A percentile compares a stretch with the other conserved stretches of the same genome.
Conservation (phyloP, 345 rosid genomes). For the Eucalyptus erythrocorys region DNA sequence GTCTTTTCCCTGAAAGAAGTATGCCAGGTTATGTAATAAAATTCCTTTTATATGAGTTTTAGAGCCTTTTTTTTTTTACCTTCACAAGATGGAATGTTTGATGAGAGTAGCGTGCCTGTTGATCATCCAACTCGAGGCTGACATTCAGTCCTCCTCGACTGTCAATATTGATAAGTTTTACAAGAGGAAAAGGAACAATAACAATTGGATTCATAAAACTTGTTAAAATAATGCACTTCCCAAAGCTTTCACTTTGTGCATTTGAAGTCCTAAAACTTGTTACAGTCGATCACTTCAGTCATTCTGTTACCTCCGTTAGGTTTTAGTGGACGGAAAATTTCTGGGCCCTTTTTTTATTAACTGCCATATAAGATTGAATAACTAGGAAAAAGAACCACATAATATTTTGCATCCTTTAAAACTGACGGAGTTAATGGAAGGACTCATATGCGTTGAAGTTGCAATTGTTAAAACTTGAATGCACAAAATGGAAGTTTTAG, state of each 20-base stretch:
- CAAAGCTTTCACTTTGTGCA: background rate
- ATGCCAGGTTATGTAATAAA: background rate
- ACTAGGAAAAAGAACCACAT: background rate
- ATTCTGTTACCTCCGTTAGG: background rate
- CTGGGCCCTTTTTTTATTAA: background rate
- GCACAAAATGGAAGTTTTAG: background rate
- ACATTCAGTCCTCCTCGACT: background rate
- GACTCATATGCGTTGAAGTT: background rate
- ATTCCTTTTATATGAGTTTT: background rate
- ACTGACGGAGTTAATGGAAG: background rate
- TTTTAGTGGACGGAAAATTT: background rate
- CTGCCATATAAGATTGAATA: background rate
- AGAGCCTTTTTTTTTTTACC: background rate
- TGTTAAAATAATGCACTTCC: background rate
- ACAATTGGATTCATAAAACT: background rate
- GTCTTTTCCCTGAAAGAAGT: background rate
- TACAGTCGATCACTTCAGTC: background rate
- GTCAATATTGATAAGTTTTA: background rate
- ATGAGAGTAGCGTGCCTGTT: background rate
- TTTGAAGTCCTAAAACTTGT: background rate
- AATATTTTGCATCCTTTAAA: background rate
- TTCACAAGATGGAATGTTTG: background rate
- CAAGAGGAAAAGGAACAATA: background rate
- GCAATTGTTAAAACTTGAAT: background rate
- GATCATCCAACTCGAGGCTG: background rate